Conservation (phyloP, 2,329 filamentous ascomycete genomes). For the Aspergillus sp. region DNA sequence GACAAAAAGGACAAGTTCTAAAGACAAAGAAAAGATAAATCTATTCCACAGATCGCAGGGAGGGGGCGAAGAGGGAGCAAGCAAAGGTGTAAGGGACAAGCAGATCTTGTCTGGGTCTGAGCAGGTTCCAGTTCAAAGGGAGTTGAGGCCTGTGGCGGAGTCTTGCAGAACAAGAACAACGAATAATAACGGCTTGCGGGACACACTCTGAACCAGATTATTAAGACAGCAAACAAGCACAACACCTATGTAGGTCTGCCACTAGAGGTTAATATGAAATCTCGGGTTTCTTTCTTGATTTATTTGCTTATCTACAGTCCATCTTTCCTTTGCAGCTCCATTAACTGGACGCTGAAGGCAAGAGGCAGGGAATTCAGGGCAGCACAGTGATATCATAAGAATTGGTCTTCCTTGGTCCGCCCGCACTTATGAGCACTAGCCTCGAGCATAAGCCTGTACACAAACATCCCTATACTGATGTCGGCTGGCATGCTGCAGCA, state of each 20-base stretch:
- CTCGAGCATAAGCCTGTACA: not conserved
- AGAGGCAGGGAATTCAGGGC: not conserved
- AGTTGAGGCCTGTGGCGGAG: constrained; percentile 26
- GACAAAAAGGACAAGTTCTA: constrained; percentile 8
- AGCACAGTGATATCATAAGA: constrained; percentile 3
- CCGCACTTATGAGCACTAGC: not conserved
- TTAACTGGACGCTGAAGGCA: not conserved
- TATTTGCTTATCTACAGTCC: not conserved
- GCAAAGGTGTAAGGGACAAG: constrained; percentile 13
- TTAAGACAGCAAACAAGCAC: constrained; percentile 10
- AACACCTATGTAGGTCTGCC: not conserved
- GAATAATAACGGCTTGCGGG: constrained; percentile 14
- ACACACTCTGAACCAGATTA: constrained; percentile 12
- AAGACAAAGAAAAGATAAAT: constrained; percentile 3
- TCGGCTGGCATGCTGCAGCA: not conserved
- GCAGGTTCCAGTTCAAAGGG: constrained; percentile 28
- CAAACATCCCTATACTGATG: not conserved
- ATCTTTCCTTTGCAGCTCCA: not conserved
- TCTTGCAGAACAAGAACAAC: constrained; percentile 23
- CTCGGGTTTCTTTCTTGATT: not conserved
- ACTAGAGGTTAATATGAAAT: not conserved
- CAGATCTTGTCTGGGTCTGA: constrained; percentile 18
- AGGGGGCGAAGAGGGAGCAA: constrained; percentile 1
- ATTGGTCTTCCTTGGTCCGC: not conserved
- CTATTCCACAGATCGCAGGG: constrained; percentile 2